Percentiles rank a stretch among this genome's conserved stretches.
phyloP scores from a whole-genome alignment of 345 rosid species.

The Punica granatum region DNA sequence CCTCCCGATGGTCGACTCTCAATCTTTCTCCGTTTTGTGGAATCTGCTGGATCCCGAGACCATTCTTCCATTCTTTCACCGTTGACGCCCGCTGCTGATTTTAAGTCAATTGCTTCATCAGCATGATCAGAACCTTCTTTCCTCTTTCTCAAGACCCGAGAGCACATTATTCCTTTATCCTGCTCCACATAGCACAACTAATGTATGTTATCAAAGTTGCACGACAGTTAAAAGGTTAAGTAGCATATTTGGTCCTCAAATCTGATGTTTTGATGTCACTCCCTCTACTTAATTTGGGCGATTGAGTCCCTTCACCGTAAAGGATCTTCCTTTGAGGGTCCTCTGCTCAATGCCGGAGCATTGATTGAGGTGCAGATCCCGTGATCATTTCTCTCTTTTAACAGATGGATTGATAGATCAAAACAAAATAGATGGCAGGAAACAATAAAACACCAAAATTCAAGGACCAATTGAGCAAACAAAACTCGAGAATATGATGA shows the following conservation, averaged over 20 bases:
- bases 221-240: not conserved
- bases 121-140: constrained; percentile 18
- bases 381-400: no score
- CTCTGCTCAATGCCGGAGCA: no score
- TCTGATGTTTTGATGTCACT: not conserved
- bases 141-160: constrained; percentile 20
- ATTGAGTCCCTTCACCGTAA: not conserved
- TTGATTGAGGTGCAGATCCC: no score
- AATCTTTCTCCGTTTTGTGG: constrained; percentile 25
- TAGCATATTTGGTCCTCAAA: not conserved
- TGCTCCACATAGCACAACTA: constrained; percentile 21
- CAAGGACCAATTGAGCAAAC: no score
- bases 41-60: constrained; percentile 7
- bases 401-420: no score
- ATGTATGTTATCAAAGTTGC: not conserved
- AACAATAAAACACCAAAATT: not conserved
- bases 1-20: constrained; percentile 15
- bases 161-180: constrained; percentile 44
- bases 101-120: constrained; percentile 9
- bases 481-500: no score
- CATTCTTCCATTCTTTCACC: constrained; percentile 16
- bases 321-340: no score
- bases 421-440: no score
- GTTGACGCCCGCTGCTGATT: not conserved
- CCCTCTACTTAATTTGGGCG: not conserved